Conservation (phyloP, 306 rosid species). For the Abrus pulchellus region DNA sequence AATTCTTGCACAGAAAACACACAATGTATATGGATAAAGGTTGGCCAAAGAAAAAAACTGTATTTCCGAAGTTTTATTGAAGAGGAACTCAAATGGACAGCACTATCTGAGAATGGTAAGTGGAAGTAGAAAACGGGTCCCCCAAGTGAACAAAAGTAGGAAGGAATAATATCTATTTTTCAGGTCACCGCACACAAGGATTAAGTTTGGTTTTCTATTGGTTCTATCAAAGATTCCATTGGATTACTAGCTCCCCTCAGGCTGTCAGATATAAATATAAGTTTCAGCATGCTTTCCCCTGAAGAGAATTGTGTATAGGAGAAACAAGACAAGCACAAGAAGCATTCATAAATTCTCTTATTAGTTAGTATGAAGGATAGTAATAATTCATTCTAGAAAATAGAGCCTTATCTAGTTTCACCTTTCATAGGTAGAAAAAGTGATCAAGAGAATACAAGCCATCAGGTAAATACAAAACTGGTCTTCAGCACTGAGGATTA, state of each 20-base stretch:
- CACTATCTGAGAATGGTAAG: slow-evolving; percentile 58
- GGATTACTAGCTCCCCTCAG: slow-evolving; percentile 40
- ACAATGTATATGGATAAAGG: slow-evolving; percentile 38
- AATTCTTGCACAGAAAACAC: slow-evolving; percentile 44
- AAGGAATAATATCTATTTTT: slow-evolving; percentile 73
- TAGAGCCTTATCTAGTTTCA: slow-evolving; percentile 46
- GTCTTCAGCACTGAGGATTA: slow-evolving; percentile 33
- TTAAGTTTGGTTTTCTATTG: slow-evolving; percentile 58
- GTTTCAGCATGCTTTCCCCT: slow-evolving; percentile 50
- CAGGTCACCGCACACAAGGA: slow-evolving; percentile 63
- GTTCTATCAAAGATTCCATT: slow-evolving; percentile 65
- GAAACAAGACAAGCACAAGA: slow-evolving; percentile 49
- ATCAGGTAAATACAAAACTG: slow-evolving; percentile 51
- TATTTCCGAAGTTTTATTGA: slow-evolving; percentile 34
- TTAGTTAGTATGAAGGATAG: slow-evolving; percentile 28
- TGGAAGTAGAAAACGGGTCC: slow-evolving; percentile 55
- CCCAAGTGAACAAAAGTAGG: slow-evolving; percentile 57
- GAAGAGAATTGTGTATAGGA: slow-evolving; percentile 51
- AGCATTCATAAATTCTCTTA: slow-evolving; percentile 45
- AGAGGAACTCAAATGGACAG: slow-evolving; percentile 51
- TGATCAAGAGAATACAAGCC: slow-evolving; percentile 41
- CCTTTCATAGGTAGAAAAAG: slow-evolving; percentile 45
- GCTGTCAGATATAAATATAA: slow-evolving; percentile 61
- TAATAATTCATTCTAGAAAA: slow-evolving; percentile 35
- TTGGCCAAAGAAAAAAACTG: slow-evolving; percentile 22